A percentile compares a stretch with the other conserved stretches of the same genome.
Evolutionary conservation across 768 basidiomycete genomes (phyloP).

Genomic region (Psilocybe azurescens): DNA sequence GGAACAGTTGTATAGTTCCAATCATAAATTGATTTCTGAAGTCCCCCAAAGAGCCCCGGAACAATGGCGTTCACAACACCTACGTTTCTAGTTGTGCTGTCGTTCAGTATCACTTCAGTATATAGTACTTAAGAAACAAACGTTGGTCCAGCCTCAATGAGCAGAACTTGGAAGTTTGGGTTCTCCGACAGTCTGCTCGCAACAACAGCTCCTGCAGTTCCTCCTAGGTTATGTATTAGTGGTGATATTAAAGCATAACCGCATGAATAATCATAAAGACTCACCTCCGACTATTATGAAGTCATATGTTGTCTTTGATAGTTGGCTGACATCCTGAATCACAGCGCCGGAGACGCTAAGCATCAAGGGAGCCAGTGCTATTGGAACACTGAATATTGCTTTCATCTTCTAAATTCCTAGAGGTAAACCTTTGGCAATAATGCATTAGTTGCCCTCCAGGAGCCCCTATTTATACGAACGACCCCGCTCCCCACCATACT

Average conservation of each 20-base stretch:
- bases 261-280: no score
- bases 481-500: no score
- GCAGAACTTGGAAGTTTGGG: slow-evolving; percentile 47
- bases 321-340: background rate
- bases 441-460: no score
- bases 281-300: slow-evolving; percentile 2
- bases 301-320: background rate
- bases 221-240: slow-evolving; percentile 29
- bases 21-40: slow-evolving; percentile 4
- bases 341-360: background rate
- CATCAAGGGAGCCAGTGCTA: background rate
- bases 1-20: slow-evolving; percentile 5
- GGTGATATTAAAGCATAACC: no score
- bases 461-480: no score
- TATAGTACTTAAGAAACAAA: slow-evolving; percentile 21
- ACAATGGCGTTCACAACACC: slow-evolving; percentile 5
- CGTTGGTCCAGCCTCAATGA: slow-evolving; percentile 66
- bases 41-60: background rate
- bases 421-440: no score
- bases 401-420: no score
- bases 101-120: background rate
- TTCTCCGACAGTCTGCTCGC: slow-evolving; percentile 60
- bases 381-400: no score
- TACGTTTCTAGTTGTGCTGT: background rate
- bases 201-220: slow-evolving; percentile 60